Conservation (phyloP, 257 asterid species). For the Thymus quinquecostatus region DNA sequence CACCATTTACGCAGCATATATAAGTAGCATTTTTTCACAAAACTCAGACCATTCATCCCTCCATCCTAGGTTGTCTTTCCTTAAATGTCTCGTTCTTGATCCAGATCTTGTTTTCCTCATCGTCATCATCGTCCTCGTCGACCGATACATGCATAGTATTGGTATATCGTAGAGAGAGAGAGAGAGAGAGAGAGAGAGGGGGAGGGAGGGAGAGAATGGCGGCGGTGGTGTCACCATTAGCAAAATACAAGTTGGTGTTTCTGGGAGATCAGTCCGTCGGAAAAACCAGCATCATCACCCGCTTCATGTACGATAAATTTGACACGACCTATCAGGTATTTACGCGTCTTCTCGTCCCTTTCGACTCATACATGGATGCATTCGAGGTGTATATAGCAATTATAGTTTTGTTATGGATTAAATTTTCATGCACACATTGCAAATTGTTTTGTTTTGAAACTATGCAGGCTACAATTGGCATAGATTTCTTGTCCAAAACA, state of each 20-base stretch:
- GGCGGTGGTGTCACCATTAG: slow-evolving; percentile 46
- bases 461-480: slow-evolving; percentile 61
- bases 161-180: slow-evolving; percentile 21
- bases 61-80: slow-evolving; percentile 17
- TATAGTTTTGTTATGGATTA: no score
- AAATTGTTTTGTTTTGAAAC: no score
- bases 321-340: slow-evolving; percentile 50
- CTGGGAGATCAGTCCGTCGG: slow-evolving; percentile 56
- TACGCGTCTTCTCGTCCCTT: no score
- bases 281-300: slow-evolving; percentile 53
- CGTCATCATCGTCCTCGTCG: slow-evolving; percentile 20
- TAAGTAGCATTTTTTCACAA: background rate
- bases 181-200: slow-evolving; percentile 6
- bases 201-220: slow-evolving; percentile 11
- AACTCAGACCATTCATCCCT: slow-evolving; percentile 15
- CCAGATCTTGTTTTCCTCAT: slow-evolving; percentile 30
- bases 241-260: slow-evolving; percentile 51
- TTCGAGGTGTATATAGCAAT: no score
- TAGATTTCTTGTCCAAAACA: slow-evolving; percentile 64
- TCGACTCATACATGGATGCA: background rate
- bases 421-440: no score
- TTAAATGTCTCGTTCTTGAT: slow-evolving; percentile 29
- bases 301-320: slow-evolving; percentile 52
- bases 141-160: background rate
- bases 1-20: slow-evolving; percentile 24